phyloP scores from a whole-genome alignment of 176 grass and related monocot genomes.

The Cocos nucifera region DNA sequence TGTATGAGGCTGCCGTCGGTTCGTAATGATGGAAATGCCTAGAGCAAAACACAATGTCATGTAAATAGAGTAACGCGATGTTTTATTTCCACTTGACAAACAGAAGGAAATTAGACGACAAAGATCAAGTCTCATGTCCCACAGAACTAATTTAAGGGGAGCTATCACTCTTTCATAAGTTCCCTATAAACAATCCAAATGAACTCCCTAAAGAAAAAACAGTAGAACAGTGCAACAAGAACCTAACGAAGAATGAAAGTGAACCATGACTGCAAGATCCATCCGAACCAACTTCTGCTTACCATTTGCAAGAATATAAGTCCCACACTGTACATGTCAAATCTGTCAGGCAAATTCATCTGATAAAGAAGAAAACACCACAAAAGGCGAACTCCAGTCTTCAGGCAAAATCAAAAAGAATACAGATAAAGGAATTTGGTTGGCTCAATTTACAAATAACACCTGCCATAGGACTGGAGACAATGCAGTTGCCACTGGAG shows the following conservation, averaged over 20 bases:
- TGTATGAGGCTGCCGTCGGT: constrained; percentile 85
- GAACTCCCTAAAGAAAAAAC: too few relatives aligned
- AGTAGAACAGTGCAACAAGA: too few relatives aligned
- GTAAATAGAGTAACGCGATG: too few relatives aligned
- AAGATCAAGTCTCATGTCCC: too few relatives aligned
- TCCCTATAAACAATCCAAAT: too few relatives aligned
- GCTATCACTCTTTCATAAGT: too few relatives aligned
- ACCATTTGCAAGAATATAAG: constrained; percentile 98
- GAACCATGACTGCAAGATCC: too few relatives aligned
- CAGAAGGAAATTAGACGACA: too few relatives aligned
- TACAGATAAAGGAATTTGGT: background rate
- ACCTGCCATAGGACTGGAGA: constrained; percentile 99
- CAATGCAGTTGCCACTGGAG: constrained; percentile 83
- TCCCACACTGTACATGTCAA: constrained; percentile 98
- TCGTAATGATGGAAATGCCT: constrained; percentile 79
- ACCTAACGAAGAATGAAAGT: too few relatives aligned
- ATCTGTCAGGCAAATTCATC: constrained; percentile 98
- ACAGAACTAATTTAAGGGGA: too few relatives aligned
- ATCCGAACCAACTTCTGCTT: constrained; percentile 14
- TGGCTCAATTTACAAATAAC: background rate
- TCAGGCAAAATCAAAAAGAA: constrained; percentile 2
- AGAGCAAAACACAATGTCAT: background rate
- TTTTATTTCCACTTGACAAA: too few relatives aligned
- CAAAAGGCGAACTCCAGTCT: background rate
- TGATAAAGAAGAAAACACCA: constrained; percentile 27